Conservation (phyloP, 129 eudicot species). For the Apium graveolens region DNA sequence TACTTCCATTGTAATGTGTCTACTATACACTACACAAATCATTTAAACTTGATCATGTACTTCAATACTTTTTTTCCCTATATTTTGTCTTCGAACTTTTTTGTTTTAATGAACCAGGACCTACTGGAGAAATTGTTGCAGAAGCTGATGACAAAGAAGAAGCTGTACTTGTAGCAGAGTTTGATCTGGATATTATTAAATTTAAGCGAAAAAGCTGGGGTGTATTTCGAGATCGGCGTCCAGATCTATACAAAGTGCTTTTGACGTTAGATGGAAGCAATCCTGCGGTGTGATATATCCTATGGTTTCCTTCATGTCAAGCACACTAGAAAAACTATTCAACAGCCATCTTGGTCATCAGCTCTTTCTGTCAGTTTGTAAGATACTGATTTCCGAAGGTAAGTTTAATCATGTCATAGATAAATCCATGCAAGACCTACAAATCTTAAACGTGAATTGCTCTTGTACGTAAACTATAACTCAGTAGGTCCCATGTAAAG, state of each 20-base stretch:
- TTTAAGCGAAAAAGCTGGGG: constrained; percentile 92
- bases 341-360: constrained; percentile 13
- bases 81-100: not conserved
- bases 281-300: constrained; percentile 32
- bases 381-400: not conserved
- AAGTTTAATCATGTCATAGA: not conserved
- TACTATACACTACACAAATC: not conserved
- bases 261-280: constrained; percentile 86
- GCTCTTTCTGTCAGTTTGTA: constrained; percentile 15
- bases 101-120: constrained; percentile 39
- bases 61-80: not conserved
- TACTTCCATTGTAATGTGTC: not conserved
- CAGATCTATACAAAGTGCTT: constrained; percentile 94
- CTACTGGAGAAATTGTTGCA: constrained; percentile 78
- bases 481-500: not conserved
- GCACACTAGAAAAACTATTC: constrained; percentile 8
- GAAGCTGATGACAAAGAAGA: constrained; percentile 78
- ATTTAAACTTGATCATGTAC: not conserved
- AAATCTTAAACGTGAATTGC: not conserved
- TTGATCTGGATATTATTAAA: constrained; percentile 77
- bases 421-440: too few species aligned
- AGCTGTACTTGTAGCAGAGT: constrained; percentile 68
- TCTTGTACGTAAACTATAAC: not conserved
- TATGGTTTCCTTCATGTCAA: not conserved
- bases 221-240: constrained; percentile 87